Evolutionary conservation across 306 rosid species (phyloP), one percentile per base, ranked within the genome.

Genomic region (Alnus rubra): DNA sequence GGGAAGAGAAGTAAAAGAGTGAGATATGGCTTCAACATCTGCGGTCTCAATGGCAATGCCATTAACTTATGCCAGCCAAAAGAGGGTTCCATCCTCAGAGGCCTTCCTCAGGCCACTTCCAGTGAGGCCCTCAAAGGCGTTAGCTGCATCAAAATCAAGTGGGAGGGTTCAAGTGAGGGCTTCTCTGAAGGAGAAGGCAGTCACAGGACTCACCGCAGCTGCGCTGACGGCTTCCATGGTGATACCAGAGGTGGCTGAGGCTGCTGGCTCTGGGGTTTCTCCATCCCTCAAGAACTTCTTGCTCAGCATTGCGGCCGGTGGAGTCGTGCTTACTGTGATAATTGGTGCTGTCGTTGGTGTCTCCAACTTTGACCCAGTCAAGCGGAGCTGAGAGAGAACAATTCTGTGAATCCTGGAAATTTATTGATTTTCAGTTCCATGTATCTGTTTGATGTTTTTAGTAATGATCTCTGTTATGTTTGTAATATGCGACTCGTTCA

Each of bases 231-330:
- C 93, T 39, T 87, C 96, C 7, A 83, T 90, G 98, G 77, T 93
- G 82, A 88, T 85, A 74, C 98, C 97, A 2, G 96, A 93, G 68
- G 93, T 90, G 62, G 99, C 99, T 0, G 97, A 93, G 79, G 99
- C 99, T 1, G 99, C 97, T 0, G 90, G 52, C 1, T n/a, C 85
- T 0, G 92, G 89, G 60, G 67, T 89, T 33, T 9, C 96, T 12
- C 97, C 99, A 1, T 96, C 99, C 42, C 91, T 96, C 73, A 96
- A 91, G 88, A 96, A 96, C 89, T 93, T 93, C 89, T 83, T 93
- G 93, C 99, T 96, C 79, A 96, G 97, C 87, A 96, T 96, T 59
- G 90, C 64, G 0, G 98, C 99, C 9, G 98, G 98, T 45, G 99
- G 98, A 42, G 85, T 74, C 47, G 99, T 96, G 74, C 65, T 86